A percentile compares a stretch with the other conserved stretches of the same genome.
Conservation (phyloP, 257 asterid species). For the Solanum corneliomulleri region DNA sequence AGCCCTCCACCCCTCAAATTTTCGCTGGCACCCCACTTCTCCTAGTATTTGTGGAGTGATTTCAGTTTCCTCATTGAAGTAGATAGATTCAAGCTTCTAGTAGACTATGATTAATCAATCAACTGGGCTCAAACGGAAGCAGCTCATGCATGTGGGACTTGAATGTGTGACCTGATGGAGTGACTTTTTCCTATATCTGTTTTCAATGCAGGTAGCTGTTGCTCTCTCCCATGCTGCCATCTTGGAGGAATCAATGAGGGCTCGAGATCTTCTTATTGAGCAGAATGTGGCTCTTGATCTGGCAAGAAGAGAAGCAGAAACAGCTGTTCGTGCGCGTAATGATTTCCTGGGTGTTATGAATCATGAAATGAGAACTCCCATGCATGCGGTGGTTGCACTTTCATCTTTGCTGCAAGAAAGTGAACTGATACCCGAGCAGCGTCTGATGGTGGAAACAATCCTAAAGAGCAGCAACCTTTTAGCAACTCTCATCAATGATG, state of each 20-base stretch:
- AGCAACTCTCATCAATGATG: slow-evolving; percentile 93
- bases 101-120: not conserved
- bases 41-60: not conserved
- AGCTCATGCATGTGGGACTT: not conserved
- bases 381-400: slow-evolving; percentile 93
- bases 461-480: slow-evolving; percentile 93
- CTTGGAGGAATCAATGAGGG: slow-evolving; percentile 96
- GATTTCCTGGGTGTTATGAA: slow-evolving; percentile 98
- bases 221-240: slow-evolving; percentile 99
- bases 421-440: slow-evolving; percentile 85
- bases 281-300: slow-evolving; percentile 86
- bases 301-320: slow-evolving; percentile 98
- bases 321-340: slow-evolving; percentile 88
- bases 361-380: slow-evolving; percentile 98
- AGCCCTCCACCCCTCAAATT: not conserved
- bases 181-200: not conserved
- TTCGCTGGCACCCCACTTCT: not conserved
- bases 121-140: not conserved
- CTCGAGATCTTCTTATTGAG: slow-evolving; percentile 86
- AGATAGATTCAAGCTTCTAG: not conserved
- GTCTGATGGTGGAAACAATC: slow-evolving; percentile 93
- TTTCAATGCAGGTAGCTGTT: slow-evolving; percentile 76
- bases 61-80: not conserved
- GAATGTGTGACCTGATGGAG: not conserved
- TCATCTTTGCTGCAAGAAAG: slow-evolving; percentile 87